Evolutionary conservation across 345 rosid species (phyloP).

Genomic region (Stellera chamaejasme): DNA sequence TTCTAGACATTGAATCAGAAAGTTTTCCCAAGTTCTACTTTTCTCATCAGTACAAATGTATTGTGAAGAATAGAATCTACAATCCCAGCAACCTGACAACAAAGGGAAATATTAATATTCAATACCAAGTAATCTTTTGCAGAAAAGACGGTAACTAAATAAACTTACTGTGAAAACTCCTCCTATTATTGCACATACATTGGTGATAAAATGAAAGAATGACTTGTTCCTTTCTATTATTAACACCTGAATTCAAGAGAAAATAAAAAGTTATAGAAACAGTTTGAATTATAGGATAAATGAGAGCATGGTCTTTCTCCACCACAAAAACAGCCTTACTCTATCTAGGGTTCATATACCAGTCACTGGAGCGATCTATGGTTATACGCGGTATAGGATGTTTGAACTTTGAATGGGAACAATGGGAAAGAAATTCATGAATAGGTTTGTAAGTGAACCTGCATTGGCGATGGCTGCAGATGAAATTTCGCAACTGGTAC

Average conservation of each 20-base stretch:
- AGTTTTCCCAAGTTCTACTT: conserved; percentile 80
- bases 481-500: conserved; percentile 79
- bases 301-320: too few species aligned
- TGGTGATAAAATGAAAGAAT: conserved; percentile 85
- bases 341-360: too few species aligned
- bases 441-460: conserved; percentile 34
- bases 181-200: conserved; percentile 83
- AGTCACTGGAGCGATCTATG: too few species aligned
- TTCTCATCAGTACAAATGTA: conserved; percentile 69
- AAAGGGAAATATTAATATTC: background rate
- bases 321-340: too few species aligned
- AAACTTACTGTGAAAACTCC: conserved; percentile 88
- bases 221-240: conserved; percentile 67
- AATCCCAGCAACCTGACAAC: conserved; percentile 76
- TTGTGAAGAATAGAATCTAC: conserved; percentile 73
- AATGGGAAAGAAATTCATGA: background rate
- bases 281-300: too few species aligned
- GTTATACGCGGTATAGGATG: too few species aligned
- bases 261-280: background rate
- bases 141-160: background rate
- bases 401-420: background rate
- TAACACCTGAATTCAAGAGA: conserved; percentile 40
- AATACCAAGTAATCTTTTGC: background rate
- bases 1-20: conserved; percentile 26
- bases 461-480: conserved; percentile 95